A percentile compares a stretch with the other conserved stretches of the same genome.
These are phyloP conservation scores for Taiozyma sp. DNA, from an alignment of 1,139 yeast species.

Conservation along the genomic window DNA sequence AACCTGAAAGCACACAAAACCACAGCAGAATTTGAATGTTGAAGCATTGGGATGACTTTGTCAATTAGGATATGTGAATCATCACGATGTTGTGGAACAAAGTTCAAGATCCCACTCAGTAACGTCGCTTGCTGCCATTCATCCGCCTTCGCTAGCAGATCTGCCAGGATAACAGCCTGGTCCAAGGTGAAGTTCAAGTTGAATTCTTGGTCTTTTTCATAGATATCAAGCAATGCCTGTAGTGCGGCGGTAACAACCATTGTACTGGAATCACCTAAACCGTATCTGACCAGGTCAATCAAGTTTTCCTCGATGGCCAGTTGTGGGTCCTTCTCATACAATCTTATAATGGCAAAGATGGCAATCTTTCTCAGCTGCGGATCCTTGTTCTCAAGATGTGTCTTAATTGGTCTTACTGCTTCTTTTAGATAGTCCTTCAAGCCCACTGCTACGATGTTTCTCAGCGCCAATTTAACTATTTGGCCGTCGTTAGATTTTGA, in stretches of 20 bases:
- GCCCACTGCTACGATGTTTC: constrained; percentile 60
- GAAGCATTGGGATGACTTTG: constrained; percentile 65
- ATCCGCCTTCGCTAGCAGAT: constrained; percentile 45
- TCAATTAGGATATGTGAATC: constrained; percentile 71
- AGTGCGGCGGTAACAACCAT: constrained; percentile 70
- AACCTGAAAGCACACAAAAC: constrained; percentile 74
- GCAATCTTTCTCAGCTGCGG: constrained; percentile 67
- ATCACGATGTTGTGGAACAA: constrained; percentile 61
- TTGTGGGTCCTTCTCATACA: constrained; percentile 54
- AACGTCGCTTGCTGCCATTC: constrained; percentile 82
- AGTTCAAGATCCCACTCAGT: constrained; percentile 62
- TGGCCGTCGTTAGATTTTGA: constrained; percentile 36
- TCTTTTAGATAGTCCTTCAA: constrained; percentile 47
- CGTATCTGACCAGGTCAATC: constrained; percentile 51
- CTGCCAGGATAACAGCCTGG: constrained; percentile 51
- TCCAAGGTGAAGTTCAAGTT: constrained; percentile 50
- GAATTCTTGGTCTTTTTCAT: constrained; percentile 44
- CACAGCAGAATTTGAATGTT: constrained; percentile 79
- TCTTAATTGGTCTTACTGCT: constrained; percentile 33
- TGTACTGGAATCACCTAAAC: constrained; percentile 51
- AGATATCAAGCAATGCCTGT: constrained; percentile 62
- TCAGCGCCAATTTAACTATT: constrained; percentile 52
- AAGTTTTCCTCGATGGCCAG: constrained; percentile 43
- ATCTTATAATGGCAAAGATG: constrained; percentile 63
- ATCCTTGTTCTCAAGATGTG: constrained; percentile 46